Percentiles rank a stretch among this genome's conserved stretches.
Conservation (phyloP, 352 stramenopile genomes). For the Phytopythium ostracodes region DNA sequence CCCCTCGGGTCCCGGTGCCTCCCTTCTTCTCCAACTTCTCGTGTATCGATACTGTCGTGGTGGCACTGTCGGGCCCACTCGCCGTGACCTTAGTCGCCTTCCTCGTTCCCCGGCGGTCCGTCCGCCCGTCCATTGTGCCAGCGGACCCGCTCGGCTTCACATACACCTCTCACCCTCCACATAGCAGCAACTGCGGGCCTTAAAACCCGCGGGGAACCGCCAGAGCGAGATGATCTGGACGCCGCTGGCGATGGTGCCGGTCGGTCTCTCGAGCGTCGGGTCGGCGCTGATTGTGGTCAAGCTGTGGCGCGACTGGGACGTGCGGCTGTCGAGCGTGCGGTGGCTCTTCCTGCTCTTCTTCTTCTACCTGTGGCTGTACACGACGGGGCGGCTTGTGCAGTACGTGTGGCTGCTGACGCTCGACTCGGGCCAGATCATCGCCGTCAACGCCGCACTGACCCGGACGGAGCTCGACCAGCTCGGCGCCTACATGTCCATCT, state of each 20-base stretch:
- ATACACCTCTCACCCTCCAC: too few relatives aligned
- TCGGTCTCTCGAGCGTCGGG: constrained; percentile 18
- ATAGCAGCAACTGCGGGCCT: too few relatives aligned
- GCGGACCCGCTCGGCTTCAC: too few relatives aligned
- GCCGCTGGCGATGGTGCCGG: constrained; percentile 14
- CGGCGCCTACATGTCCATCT: constrained; percentile 31
- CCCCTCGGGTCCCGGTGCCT: too few relatives aligned
- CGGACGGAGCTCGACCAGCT: constrained; percentile 18
- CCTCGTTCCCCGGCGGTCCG: too few relatives aligned
- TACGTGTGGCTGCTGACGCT: constrained; percentile 22
- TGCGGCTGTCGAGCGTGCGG: constrained; percentile 46
- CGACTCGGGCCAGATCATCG: constrained; percentile 5
- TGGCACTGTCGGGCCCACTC: too few relatives aligned
- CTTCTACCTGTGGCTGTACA: constrained; percentile 29
- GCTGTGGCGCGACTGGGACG: constrained; percentile 38
- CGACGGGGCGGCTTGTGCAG: constrained; percentile 12
- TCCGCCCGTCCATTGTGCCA: too few relatives aligned
- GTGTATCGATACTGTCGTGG: too few relatives aligned
- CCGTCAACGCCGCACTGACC: constrained; percentile 15
- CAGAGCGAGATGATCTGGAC: constrained; percentile 27
- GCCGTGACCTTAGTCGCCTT: too few relatives aligned
- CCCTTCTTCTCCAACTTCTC: too few relatives aligned
- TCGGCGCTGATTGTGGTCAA: constrained; percentile 23
- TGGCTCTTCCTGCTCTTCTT: constrained; percentile 68
- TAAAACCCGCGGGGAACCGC: not conserved